phyloP scores from a whole-genome alignment of 805 yeast genomes.

The Schizosaccharomyces octosporus region DNA sequence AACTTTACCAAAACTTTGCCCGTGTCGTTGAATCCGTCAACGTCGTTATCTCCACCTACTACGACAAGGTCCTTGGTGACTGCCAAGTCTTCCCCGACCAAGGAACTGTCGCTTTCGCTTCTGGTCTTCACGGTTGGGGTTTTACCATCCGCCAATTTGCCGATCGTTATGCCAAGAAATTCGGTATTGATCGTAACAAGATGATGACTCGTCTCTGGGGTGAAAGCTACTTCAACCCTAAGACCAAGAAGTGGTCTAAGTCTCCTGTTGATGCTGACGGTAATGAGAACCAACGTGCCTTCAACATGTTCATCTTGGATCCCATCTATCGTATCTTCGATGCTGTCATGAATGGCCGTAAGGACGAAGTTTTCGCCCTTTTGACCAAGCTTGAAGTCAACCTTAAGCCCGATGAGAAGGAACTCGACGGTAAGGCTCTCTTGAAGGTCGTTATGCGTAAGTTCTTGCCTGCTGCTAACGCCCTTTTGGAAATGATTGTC shows the following conservation, averaged over 20 bases:
- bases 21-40: slow-evolving; percentile 98
- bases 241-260: slow-evolving; percentile 98
- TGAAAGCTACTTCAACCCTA: slow-evolving; percentile 98
- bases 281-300: slow-evolving; percentile 89
- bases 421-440: slow-evolving; percentile 94
- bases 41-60: slow-evolving; percentile 90
- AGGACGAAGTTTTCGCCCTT: slow-evolving; percentile 80
- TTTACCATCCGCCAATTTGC: slow-evolving; percentile 98
- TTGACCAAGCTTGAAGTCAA: slow-evolving; percentile 79
- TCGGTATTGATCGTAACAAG: slow-evolving; percentile 93
- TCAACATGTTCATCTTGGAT: slow-evolving; percentile 96
- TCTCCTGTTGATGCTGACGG: slow-evolving; percentile 76
- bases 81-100: slow-evolving; percentile 94
- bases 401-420: slow-evolving; percentile 93
- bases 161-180: slow-evolving; percentile 91
- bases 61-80: slow-evolving; percentile 78
- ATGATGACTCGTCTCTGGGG: slow-evolving; percentile 99
- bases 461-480: slow-evolving; percentile 99
- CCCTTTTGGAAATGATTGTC: slow-evolving; percentile 94
- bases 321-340: slow-evolving; percentile 95
- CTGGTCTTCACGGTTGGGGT: slow-evolving; percentile 99
- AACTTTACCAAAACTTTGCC: slow-evolving; percentile 88
- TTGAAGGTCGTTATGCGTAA: slow-evolving; percentile 97
- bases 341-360: slow-evolving; percentile 97
- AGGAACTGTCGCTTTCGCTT: slow-evolving; percentile 99